phyloP scores from a whole-genome alignment of 495 filamentous ascomycete species.

The Cairneyella variabilis region DNA sequence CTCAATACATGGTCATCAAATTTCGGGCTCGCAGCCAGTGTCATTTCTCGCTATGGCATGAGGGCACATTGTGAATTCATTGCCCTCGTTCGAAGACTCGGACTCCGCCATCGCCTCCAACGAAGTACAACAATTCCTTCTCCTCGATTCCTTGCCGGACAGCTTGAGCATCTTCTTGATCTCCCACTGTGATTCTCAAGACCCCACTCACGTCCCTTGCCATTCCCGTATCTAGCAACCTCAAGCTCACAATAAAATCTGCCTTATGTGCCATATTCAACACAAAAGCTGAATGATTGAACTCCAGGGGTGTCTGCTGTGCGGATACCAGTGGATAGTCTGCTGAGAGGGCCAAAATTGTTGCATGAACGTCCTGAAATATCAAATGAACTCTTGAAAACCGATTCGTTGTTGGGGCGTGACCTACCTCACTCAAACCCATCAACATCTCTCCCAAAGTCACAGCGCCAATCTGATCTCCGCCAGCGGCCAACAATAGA shows the following conservation, averaged over 20 bases:
- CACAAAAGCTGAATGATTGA: conserved; percentile 65
- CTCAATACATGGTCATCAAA: not conserved
- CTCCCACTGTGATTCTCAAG: conserved; percentile 64
- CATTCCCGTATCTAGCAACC: conserved; percentile 75
- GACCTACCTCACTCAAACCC: conserved; percentile 49
- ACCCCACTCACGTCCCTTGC: conserved; percentile 92
- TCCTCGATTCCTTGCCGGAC: conserved; percentile 40
- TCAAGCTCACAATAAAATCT: conserved; percentile 59
- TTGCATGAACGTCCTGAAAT: conserved; percentile 33
- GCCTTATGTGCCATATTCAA: conserved; percentile 73
- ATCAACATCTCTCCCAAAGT: conserved; percentile 41
- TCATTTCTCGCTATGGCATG: not conserved
- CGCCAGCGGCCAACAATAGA: conserved; percentile 46
- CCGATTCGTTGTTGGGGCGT: not conserved
- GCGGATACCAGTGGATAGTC: conserved; percentile 63
- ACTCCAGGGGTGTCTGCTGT: conserved; percentile 60
- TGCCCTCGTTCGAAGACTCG: conserved; percentile 75
- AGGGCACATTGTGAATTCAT: not conserved
- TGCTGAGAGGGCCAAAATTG: conserved; percentile 62
- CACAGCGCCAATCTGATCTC: conserved; percentile 23
- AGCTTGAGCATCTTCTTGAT: conserved; percentile 17
- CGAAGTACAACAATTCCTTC: conserved; percentile 76
- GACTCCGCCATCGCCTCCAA: conserved; percentile 72
- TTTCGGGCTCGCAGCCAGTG: too few relatives aligned
- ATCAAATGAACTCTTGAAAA: not conserved